Conservation (phyloP, 1,284 basidiomycete species). For the Polyporus tsugae region DNA sequence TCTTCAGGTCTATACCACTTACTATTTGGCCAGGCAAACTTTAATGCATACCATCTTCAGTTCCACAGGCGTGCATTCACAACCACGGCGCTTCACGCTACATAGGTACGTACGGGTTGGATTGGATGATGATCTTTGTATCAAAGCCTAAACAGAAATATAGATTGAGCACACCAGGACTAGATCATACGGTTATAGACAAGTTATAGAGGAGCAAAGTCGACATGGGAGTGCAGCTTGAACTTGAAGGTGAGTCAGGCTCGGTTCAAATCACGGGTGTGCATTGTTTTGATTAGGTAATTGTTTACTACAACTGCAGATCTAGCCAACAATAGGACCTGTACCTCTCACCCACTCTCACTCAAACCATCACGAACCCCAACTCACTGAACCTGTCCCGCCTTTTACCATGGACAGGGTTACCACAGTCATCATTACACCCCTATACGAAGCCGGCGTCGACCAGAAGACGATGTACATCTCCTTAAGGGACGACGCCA, state of each 20-base stretch:
- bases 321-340: neutral
- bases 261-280: neutral
- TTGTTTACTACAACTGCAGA: neutral
- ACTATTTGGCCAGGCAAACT: too few relatives aligned
- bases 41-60: too few relatives aligned
- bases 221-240: neutral
- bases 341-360: neutral
- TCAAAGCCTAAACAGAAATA: too few relatives aligned
- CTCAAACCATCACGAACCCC: neutral
- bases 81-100: too few relatives aligned
- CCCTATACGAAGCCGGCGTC: slow-evolving; percentile 26
- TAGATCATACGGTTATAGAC: too few relatives aligned
- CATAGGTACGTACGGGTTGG: too few relatives aligned
- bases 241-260: neutral
- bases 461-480: slow-evolving; percentile 26
- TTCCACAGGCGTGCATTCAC: too few relatives aligned
- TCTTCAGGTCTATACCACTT: neutral
- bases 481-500: slow-evolving; percentile 12
- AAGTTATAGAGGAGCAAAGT: neutral
- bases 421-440: slow-evolving; percentile 20
- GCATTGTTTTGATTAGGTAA: neutral
- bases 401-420: slow-evolving; percentile 14
- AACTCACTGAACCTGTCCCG: neutral
- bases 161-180: too few relatives aligned
- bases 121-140: too few relatives aligned